Base-by-base conservation (phyloP, 495 filamentous ascomycete species). In the Staphylotrichum tortipilum region DNA sequence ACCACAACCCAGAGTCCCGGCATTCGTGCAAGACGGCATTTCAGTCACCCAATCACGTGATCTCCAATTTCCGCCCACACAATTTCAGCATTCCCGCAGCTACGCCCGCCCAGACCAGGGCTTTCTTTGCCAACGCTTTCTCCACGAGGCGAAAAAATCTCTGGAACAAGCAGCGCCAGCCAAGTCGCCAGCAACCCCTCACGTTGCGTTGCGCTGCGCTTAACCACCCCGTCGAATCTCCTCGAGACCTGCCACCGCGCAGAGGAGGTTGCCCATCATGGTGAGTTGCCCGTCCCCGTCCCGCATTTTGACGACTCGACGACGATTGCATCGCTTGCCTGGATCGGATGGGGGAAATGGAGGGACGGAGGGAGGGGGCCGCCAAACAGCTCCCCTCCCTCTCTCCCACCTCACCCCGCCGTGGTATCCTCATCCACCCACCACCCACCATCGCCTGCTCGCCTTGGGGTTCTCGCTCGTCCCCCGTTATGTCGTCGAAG, bases 231-330 rank as follows among this genome's bases (percentile, higher is more conserved):
- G 44, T 46, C 45, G 43, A 55, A 56, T 56, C 61, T 65, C 62
- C 63, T 56, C 54, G 30, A 53, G 44, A 60, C 53, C 55, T 57
- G 57, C 56, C 47, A 39, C 44, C 49, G 55, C 54, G 57, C 58
- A 59, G 63, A 63, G 63, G 65, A 66, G 61, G 43, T 67, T 56
- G 65, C 67, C 67, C 67, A 69, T 57, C 55, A 69, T 69, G 67
- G 66, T 69, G 54, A 44, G 66, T 65, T 43, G 23, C 26, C 26
- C n/a, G n/a, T n/a, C n/a, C n/a, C n/a, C n/a, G n/a, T n/a, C n/a
- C n/a, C n/a, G n/a, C 21, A 24, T 39, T 18, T 33, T 52, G 6
- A 19, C 9, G n/a, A 35, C 24, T 12, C 24, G 29, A 41, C 26
- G 21, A 9, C 21, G 28, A 22, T 17, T 17, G 19, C 24, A 19